Percentiles rank a stretch among this genome's conserved stretches.
These are phyloP conservation scores for Aegilops longissima DNA, from an alignment of 176 grass and related monocot species.

Conservation along the genomic window DNA sequence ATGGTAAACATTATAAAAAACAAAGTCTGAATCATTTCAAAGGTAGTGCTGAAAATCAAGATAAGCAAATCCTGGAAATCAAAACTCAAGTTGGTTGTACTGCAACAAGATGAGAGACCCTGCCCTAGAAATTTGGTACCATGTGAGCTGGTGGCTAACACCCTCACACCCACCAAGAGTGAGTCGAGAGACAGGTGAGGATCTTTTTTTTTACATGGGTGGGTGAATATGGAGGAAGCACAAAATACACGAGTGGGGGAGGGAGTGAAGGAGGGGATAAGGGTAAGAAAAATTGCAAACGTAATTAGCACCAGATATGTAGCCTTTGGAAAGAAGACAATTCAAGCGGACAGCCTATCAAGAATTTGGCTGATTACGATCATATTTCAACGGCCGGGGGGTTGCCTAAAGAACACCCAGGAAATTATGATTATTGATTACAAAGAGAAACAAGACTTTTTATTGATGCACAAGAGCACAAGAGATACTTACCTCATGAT, in stretches of 20 bases:
- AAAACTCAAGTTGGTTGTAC: not conserved
- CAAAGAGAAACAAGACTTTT: too few relatives aligned
- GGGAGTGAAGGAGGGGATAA: too few relatives aligned
- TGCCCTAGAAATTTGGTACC: not conserved
- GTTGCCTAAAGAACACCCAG: too few relatives aligned
- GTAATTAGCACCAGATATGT: not conserved
- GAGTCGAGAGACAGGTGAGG: too few relatives aligned
- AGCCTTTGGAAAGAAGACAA: not conserved
- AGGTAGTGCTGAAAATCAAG: not conserved
- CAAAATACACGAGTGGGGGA: too few relatives aligned
- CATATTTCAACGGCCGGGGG: not conserved
- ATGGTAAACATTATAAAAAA: not conserved
- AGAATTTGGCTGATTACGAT: not conserved
- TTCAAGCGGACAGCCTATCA: constrained; percentile 7
- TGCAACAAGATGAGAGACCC: not conserved
- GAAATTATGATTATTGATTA: too few relatives aligned
- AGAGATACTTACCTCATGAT: too few relatives aligned
- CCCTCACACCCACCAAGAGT: too few relatives aligned
- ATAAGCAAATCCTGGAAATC: not conserved
- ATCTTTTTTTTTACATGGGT: too few relatives aligned
- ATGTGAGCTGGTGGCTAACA: not conserved
- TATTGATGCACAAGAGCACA: too few relatives aligned
- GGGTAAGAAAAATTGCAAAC: not conserved
- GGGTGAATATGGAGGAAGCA: too few relatives aligned
- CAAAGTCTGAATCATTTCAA: not conserved